A percentile compares a stretch with the other conserved stretches of the same genome.
phyloP scores from a whole-genome alignment of 345 rosid genomes.

The Stellera chamaejasme region DNA sequence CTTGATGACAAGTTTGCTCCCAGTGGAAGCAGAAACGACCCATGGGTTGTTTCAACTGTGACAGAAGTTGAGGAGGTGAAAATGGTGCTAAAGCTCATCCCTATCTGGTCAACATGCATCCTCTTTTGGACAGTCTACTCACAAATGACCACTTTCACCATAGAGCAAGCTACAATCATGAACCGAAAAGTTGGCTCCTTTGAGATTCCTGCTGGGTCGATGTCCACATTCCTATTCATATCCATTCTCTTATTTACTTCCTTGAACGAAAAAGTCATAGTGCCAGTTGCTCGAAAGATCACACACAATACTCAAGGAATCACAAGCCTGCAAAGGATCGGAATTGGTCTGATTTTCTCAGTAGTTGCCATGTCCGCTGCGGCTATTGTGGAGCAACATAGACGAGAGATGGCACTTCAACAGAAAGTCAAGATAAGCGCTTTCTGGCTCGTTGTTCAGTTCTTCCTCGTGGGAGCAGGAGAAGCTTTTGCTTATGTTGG shows the following conservation, averaged over 20 bases:
- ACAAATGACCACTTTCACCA: constrained; percentile 87
- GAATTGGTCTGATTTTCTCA: constrained; percentile 61
- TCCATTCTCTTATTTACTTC: constrained; percentile 81
- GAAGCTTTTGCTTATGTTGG: constrained; percentile 92
- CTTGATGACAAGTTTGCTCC: constrained; percentile 18
- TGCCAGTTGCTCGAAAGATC: constrained; percentile 53
- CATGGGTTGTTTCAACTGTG: constrained; percentile 63
- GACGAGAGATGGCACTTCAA: constrained; percentile 31
- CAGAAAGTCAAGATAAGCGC: constrained; percentile 36
- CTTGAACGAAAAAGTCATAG: constrained; percentile 60
- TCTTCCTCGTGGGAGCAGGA: constrained; percentile 81
- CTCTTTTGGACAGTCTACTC: constrained; percentile 93
- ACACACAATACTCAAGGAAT: constrained; percentile 55
- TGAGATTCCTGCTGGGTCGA: constrained; percentile 54
- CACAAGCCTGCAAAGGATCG: constrained; percentile 89
- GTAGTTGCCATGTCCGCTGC: constrained; percentile 59
- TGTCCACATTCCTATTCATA: constrained; percentile 56
- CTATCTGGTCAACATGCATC: constrained; percentile 85
- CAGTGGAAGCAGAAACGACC: constrained; percentile 25
- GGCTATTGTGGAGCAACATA: constrained; percentile 50
- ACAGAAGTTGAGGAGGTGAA: constrained; percentile 86
- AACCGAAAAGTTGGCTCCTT: constrained; percentile 47
- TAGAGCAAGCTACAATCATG: constrained; percentile 81
- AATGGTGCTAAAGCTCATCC: constrained; percentile 62
- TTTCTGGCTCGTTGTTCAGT: constrained; percentile 78